Evolutionary conservation across 352 stramenopile genomes (phyloP).

Genomic region (Thalassiosira hispida): DNA sequence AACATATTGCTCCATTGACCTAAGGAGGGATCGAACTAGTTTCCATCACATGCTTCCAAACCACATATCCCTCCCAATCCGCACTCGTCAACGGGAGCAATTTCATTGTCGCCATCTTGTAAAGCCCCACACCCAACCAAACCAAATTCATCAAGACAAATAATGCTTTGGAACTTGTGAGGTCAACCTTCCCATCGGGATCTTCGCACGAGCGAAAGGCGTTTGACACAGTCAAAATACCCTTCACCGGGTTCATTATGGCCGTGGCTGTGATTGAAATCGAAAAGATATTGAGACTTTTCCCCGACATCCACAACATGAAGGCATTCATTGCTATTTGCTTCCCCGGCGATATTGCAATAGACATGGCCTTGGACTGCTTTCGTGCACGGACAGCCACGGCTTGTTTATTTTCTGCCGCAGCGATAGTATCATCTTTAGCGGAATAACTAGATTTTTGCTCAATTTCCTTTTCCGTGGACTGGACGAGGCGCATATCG

Average conservation of each 20-base stretch:
- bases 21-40: slow-evolving; percentile 77
- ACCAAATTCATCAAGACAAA: slow-evolving; percentile 79
- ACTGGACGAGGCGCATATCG: slow-evolving; percentile 51
- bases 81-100: slow-evolving; percentile 80
- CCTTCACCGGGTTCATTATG: slow-evolving; percentile 73
- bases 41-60: slow-evolving; percentile 85
- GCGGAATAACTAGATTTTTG: slow-evolving; percentile 39
- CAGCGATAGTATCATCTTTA: slow-evolving; percentile 32
- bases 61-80: slow-evolving; percentile 77
- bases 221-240: slow-evolving; percentile 62
- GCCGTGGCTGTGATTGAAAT: slow-evolving; percentile 76
- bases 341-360: slow-evolving; percentile 76
- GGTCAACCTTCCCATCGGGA: slow-evolving; percentile 67
- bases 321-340: slow-evolving; percentile 84
- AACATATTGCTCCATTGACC: neutral
- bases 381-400: slow-evolving; percentile 60
- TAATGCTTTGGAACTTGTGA: slow-evolving; percentile 70
- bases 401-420: slow-evolving; percentile 48
- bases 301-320: slow-evolving; percentile 85
- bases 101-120: slow-evolving; percentile 83
- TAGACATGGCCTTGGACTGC: slow-evolving; percentile 73
- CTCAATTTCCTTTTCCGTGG: slow-evolving; percentile 45
- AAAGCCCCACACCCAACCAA: slow-evolving; percentile 79
- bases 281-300: slow-evolving; percentile 82
- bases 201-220: slow-evolving; percentile 72